Evolutionary conservation across 1,284 basidiomycete species (phyloP), one percentile per base, ranked within the genome.

Genomic region (Mycosarcoma maydis): DNA sequence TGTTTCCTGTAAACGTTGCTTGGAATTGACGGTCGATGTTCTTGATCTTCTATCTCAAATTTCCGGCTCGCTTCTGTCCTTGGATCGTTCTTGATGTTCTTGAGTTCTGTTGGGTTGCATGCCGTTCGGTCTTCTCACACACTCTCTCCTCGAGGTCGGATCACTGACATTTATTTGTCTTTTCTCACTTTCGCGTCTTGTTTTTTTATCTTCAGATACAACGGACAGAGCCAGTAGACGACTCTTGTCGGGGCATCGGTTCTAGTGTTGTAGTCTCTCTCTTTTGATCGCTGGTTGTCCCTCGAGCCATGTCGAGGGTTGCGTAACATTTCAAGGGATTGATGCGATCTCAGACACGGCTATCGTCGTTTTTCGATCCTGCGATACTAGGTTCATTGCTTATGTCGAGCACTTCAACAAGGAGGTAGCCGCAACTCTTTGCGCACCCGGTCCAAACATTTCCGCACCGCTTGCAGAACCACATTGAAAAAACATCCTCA

Each of bases 171-270:
- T 34, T 14, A n/a, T 22, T 30, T 26, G 11, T 39, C 17, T 29
- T 17, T 5, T 23, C 27, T 9, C 4, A n/a, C n/a, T n/a, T n/a
- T n/a, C n/a, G n/a, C n/a, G n/a, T n/a, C n/a, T n/a, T n/a, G n/a
- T n/a, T n/a, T n/a, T n/a, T n/a, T n/a, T n/a, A 34, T 34, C 0
- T 24, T n/a, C 46, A 67, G 64, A 37, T 68, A 68, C 58, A 68
- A 68, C 54, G 65, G 65, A 23, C 65, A 56, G 53, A 61, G 53
- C 58, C 65, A 68, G 65, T 68, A 68, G 57, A 50, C 24, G 29
- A 16, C 9, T 30, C 38, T n/a, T 19, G n/a, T 29, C n/a, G 30
- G 27, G 13, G n/a, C n/a, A n/a, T n/a, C n/a, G n/a, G 27, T 29
- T 29, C 13, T 19, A 5, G 43, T 36, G 23, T 45, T 34, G 13